These are phyloP conservation scores for Rhizophagus prolifer DNA, from an alignment of 192 early-diverging fungal genomes.

Conservation along the genomic window DNA sequence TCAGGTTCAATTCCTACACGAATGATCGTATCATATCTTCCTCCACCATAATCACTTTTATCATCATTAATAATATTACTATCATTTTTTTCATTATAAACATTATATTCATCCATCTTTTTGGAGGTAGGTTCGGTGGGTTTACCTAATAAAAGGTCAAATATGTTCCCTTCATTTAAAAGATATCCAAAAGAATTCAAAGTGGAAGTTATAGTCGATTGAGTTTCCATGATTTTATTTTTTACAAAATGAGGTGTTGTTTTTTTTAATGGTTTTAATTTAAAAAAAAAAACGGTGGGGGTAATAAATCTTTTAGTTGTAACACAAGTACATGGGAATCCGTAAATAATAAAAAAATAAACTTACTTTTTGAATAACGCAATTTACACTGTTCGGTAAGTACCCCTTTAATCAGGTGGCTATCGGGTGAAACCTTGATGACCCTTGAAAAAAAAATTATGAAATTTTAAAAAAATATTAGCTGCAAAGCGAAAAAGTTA, in stretches of 20 bases:
- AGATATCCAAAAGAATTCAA: not conserved
- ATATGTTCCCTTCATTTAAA: not conserved
- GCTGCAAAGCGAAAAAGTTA: no score
- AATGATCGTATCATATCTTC: conserved; percentile 16
- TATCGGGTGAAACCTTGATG: no score
- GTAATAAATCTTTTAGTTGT: no score
- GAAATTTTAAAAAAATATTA: no score
- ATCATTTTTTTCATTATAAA: not conserved
- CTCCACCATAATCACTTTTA: not conserved
- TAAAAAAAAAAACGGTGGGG: no score
- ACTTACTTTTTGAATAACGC: no score
- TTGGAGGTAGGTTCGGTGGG: not conserved
- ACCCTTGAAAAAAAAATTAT: no score
- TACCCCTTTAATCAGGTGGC: no score
- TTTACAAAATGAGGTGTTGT: not conserved
- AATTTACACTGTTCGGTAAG: no score
- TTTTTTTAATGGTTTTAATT: no score
- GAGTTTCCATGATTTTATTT: not conserved
- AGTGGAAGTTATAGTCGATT: not conserved
- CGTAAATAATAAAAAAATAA: no score
- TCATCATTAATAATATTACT: not conserved
- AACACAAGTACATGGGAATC: no score
- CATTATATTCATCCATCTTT: not conserved
- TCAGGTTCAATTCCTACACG: conserved; percentile 3
- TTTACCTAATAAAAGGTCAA: not conserved